Conservation (phyloP, 2,329 filamentous ascomycete species). For the Pezizomycotina sp. region DNA sequence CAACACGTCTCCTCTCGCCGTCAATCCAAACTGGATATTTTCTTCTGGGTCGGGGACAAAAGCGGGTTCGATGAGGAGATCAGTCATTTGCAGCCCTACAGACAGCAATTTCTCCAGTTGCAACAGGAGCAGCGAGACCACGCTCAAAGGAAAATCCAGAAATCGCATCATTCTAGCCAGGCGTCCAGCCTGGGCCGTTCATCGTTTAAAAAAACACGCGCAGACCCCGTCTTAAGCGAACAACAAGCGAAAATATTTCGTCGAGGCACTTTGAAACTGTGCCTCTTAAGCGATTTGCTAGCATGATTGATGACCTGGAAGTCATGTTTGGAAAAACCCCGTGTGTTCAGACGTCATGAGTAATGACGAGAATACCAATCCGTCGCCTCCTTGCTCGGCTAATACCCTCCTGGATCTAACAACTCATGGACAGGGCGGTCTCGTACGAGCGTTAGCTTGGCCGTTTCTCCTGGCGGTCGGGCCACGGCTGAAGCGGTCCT, state of each 20-base stretch:
- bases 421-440: constrained; percentile 1
- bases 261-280: too few species aligned
- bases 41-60: constrained; percentile 9
- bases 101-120: constrained; percentile 15
- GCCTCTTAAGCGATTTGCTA: too few species aligned
- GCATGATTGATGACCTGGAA: too few species aligned
- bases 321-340: too few species aligned
- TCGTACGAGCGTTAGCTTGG: constrained; percentile 14
- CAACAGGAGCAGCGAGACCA: constrained; percentile 9
- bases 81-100: constrained; percentile 11
- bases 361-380: constrained; percentile 17
- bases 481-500: constrained; percentile 15
- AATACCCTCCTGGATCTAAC: constrained; percentile 8
- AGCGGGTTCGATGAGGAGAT: constrained; percentile 7
- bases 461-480: constrained; percentile 16
- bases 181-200: constrained; percentile 1
- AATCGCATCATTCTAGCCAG: constrained; percentile 3
- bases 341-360: too few species aligned
- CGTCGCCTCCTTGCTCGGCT: constrained; percentile 9
- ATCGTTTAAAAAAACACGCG: too few species aligned
- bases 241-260: too few species aligned
- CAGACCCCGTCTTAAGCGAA: too few species aligned
- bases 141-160: constrained; percentile 15
- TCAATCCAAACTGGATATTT: constrained; percentile 17
- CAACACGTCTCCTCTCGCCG: constrained; percentile 12